phyloP scores from a whole-genome alignment of 2,329 filamentous ascomycete species.

The Ustilaginoidea virens region DNA sequence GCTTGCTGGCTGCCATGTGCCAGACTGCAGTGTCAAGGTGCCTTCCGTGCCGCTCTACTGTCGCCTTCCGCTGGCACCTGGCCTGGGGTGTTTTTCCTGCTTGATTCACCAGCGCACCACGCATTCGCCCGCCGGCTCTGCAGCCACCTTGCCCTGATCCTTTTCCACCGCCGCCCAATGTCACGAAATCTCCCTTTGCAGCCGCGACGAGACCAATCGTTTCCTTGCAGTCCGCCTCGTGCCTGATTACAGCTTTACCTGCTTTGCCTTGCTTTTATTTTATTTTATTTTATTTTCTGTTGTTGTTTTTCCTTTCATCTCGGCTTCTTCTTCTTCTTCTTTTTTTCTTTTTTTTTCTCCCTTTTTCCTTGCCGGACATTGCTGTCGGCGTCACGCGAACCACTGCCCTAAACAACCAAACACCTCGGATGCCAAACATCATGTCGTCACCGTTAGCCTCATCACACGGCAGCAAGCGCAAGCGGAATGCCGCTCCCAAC shows the following conservation, averaged over 20 bases:
- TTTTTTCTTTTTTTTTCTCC: neutral
- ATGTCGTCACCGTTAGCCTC: slow-evolving; percentile 48
- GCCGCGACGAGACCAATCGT: neutral
- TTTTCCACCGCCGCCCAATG: slow-evolving; percentile 2
- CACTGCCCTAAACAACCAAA: neutral
- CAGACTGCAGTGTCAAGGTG: too few species aligned
- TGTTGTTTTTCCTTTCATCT: too few species aligned
- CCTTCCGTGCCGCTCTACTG: too few species aligned
- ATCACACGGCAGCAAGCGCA: slow-evolving; percentile 55
- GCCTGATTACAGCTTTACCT: neutral
- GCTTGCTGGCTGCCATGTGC: too few species aligned
- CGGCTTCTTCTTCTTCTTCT: neutral
- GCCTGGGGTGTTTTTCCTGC: too few species aligned
- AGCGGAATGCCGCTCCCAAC: slow-evolving; percentile 48
- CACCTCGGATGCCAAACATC: neutral
- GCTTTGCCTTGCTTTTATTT: too few species aligned
- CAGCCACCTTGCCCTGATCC: slow-evolving; percentile 1
- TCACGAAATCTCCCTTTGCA: slow-evolving; percentile 2
- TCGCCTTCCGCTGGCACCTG: too few species aligned
- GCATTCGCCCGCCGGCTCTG: too few species aligned
- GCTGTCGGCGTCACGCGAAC: slow-evolving; percentile 1
- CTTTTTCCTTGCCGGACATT: neutral
- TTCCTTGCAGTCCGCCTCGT: neutral
- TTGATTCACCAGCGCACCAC: too few species aligned
- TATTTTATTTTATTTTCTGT: too few species aligned